Conservation (phyloP, 345 rosid species). For the Geranium rotundifolium region DNA sequence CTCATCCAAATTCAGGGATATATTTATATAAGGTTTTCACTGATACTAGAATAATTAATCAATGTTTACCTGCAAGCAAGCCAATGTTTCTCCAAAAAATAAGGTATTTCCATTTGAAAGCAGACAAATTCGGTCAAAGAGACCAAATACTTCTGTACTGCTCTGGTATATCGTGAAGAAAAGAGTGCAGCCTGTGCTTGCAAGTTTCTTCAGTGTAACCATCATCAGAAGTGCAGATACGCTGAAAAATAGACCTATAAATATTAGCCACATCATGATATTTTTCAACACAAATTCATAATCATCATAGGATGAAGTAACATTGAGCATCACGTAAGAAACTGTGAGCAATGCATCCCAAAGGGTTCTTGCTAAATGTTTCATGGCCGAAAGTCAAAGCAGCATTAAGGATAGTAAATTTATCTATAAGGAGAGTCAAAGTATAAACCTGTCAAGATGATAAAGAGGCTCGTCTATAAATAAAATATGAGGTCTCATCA, state of each 20-base stretch:
- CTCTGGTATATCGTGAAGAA: constrained; percentile 85
- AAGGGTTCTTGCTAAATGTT: too few species aligned
- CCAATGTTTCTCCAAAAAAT: constrained; percentile 94
- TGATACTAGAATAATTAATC: not conserved
- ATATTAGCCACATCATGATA: not conserved
- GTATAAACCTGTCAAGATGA: constrained; percentile 76
- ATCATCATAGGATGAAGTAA: too few species aligned
- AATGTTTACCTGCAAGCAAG: constrained; percentile 80
- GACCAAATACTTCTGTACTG: constrained; percentile 98
- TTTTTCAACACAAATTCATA: too few species aligned
- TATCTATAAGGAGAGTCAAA: not conserved
- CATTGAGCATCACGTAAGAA: too few species aligned
- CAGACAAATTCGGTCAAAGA: constrained; percentile 94
- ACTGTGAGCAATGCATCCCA: too few species aligned
- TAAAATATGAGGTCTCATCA: constrained; percentile 82
- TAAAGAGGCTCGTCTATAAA: constrained; percentile 98
- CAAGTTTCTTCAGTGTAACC: constrained; percentile 96
- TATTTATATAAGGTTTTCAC: constrained; percentile 1
- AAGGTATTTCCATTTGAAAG: constrained; percentile 94
- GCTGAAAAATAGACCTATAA: constrained; percentile 25
- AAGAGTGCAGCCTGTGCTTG: constrained; percentile 93
- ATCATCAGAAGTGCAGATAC: constrained; percentile 98
- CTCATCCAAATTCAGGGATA: too few species aligned
- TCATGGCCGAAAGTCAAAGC: not conserved
- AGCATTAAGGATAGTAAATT: not conserved